Percentiles rank a stretch among this genome's conserved stretches.
These are phyloP conservation scores for Leccinellum albellum DNA, from an alignment of 768 basidiomycete genomes.

Conservation along the genomic window DNA sequence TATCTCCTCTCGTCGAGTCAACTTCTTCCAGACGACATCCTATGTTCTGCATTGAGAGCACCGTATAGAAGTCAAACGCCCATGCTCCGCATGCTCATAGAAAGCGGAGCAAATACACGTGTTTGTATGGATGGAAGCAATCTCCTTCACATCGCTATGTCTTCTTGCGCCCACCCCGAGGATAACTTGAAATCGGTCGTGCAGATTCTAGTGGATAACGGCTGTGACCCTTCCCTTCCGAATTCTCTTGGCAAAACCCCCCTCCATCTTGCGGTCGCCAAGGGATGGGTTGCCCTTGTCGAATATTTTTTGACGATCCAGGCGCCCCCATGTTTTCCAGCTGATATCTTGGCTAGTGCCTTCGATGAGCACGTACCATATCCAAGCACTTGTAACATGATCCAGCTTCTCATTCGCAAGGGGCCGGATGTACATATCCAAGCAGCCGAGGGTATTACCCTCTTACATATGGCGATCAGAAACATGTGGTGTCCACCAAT, in stretches of 20 bases:
- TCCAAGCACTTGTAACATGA: neutral
- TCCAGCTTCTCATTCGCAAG: neutral
- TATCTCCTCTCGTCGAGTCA: neutral
- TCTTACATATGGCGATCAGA: neutral
- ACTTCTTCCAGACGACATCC: constrained; percentile 1
- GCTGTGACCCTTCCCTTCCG: neutral
- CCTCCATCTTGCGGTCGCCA: neutral
- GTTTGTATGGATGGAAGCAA: neutral
- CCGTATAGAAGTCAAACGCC: neutral
- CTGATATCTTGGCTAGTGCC: neutral
- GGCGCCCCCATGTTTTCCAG: neutral
- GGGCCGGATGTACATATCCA: neutral
- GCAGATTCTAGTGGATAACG: neutral
- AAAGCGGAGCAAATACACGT: neutral
- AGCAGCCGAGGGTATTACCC: neutral
- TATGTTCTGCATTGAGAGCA: neutral
- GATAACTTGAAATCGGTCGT: neutral
- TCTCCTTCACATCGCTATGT: neutral
- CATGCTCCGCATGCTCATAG: neutral
- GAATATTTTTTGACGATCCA: neutral
- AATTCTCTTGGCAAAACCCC: neutral
- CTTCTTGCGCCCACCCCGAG: neutral
- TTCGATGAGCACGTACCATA: neutral
- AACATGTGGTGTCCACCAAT: neutral
- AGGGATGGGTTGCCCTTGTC: neutral